phyloP scores from a whole-genome alignment of 768 basidiomycete species.

The Pulveroboletus sp. region DNA sequence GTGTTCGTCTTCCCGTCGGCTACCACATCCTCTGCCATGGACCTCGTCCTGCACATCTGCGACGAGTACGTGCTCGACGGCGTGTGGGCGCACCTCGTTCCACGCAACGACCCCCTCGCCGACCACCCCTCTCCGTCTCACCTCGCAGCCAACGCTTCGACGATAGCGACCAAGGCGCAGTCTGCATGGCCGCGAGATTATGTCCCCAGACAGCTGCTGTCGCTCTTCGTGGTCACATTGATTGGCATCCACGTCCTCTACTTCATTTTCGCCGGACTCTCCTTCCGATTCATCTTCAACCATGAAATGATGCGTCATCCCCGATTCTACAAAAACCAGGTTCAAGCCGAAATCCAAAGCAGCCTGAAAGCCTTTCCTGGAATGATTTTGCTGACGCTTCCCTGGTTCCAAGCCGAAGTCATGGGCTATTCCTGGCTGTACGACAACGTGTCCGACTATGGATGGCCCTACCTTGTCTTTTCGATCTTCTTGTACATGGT shows the following conservation, averaged over 20 bases:
- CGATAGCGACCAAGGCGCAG: slow-evolving; percentile 34
- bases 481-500: slow-evolving; percentile 65
- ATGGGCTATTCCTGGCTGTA: slow-evolving; percentile 81
- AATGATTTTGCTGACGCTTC: slow-evolving; percentile 82
- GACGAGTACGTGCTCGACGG: slow-evolving; percentile 76
- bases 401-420: slow-evolving; percentile 93
- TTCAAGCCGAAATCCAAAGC: slow-evolving; percentile 68
- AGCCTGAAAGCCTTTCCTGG: slow-evolving; percentile 75
- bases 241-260: slow-evolving; percentile 83
- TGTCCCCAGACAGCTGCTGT: slow-evolving; percentile 70
- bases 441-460: slow-evolving; percentile 72
- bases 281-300: slow-evolving; percentile 87
- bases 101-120: slow-evolving; percentile 45
- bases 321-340: slow-evolving; percentile 86
- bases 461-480: slow-evolving; percentile 65
- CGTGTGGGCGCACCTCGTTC: slow-evolving; percentile 72
- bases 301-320: slow-evolving; percentile 95
- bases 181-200: slow-evolving; percentile 88
- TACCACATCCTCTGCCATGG: slow-evolving; percentile 49
- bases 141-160: slow-evolving; percentile 36
- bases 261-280: slow-evolving; percentile 80
- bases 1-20: too few relatives aligned
- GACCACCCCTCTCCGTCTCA: slow-evolving; percentile 19
- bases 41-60: slow-evolving; percentile 61
- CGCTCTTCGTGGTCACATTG: slow-evolving; percentile 66